Evolutionary conservation across 1,284 basidiomycete genomes (phyloP).

Genomic region (Stereum hirsutum): DNA sequence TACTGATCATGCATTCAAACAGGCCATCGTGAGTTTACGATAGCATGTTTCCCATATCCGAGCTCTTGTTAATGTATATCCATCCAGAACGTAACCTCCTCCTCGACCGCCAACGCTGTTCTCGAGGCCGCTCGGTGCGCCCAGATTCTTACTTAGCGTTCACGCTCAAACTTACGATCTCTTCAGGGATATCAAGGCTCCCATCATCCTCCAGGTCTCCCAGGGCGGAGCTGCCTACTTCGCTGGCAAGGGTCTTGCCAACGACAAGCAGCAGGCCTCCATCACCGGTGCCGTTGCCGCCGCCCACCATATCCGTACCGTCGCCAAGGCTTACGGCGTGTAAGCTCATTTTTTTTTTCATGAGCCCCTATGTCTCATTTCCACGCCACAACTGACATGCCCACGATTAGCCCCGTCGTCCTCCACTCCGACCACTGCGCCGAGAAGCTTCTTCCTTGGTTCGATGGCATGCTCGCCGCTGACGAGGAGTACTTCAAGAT

Average conservation of each 20-base stretch:
- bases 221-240: slow-evolving; percentile 97
- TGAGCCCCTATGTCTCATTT: slow-evolving; percentile 3
- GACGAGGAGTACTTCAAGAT: slow-evolving; percentile 91
- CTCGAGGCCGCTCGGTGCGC: slow-evolving; percentile 80
- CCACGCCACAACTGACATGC: too few relatives aligned
- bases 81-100: slow-evolving; percentile 75
- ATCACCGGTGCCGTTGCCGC: slow-evolving; percentile 88
- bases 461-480: slow-evolving; percentile 98
- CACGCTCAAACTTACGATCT: slow-evolving; percentile 1
- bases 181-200: slow-evolving; percentile 80
- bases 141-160: not conserved
- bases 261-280: slow-evolving; percentile 96
- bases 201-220: slow-evolving; percentile 97
- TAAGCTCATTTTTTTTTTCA: slow-evolving; percentile 32
- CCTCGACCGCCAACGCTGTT: slow-evolving; percentile 79
- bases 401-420: slow-evolving; percentile 79
- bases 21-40: slow-evolving; percentile 62
- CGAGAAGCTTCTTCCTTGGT: slow-evolving; percentile 97
- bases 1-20: slow-evolving; percentile 8
- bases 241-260: slow-evolving; percentile 93
- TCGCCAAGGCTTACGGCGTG: slow-evolving; percentile 89
- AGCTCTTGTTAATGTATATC: slow-evolving; percentile 8
- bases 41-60: slow-evolving; percentile 6
- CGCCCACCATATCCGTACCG: slow-evolving; percentile 85
- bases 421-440: slow-evolving; percentile 99